A percentile compares a stretch with the other conserved stretches of the same genome.
phyloP scores from a whole-genome alignment of 1,284 basidiomycete genomes.

The Austroboletus rostrupii region DNA sequence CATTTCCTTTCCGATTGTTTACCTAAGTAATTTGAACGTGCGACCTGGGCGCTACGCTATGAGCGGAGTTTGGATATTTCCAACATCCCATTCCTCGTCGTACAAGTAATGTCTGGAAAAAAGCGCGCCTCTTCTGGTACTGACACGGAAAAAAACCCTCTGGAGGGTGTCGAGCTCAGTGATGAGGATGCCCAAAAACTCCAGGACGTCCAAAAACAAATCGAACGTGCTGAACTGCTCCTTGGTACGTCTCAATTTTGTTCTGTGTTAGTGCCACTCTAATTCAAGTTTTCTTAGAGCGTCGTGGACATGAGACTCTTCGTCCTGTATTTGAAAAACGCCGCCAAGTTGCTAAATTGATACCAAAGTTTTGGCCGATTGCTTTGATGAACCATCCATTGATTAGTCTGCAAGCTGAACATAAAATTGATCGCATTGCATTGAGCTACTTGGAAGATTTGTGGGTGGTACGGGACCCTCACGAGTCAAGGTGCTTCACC shows the following conservation, averaged over 20 bases:
- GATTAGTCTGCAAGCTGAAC: conserved; percentile 61
- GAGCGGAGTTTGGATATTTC: conserved; percentile 30
- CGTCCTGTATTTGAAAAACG: conserved; percentile 64
- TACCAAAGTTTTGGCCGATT: conserved; percentile 76
- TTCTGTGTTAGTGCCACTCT: not conserved
- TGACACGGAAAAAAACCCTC: conserved; percentile 62
- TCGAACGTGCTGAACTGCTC: conserved; percentile 62
- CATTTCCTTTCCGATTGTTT: conserved; percentile 3
- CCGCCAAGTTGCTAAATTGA: conserved; percentile 57
- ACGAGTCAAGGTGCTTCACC: conserved; percentile 69
- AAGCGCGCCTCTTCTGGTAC: conserved; percentile 75
- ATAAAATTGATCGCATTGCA: conserved; percentile 67
- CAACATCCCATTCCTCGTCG: conserved; percentile 18
- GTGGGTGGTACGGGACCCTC: conserved; percentile 66
- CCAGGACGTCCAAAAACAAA: conserved; percentile 56
- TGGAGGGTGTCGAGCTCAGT: conserved; percentile 60
- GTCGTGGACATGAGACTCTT: conserved; percentile 53
- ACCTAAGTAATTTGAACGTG: conserved; percentile 5
- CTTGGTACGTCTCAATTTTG: conserved; percentile 51
- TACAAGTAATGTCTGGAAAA: conserved; percentile 41
- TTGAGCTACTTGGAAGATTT: conserved; percentile 74
- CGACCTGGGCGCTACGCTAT: conserved; percentile 5
- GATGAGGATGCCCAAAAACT: conserved; percentile 69
- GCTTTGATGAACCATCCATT: conserved; percentile 67
- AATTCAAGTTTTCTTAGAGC: conserved; percentile 44